Conservation (phyloP, 495 filamentous ascomycete genomes). For the Xylaria palmicola region DNA sequence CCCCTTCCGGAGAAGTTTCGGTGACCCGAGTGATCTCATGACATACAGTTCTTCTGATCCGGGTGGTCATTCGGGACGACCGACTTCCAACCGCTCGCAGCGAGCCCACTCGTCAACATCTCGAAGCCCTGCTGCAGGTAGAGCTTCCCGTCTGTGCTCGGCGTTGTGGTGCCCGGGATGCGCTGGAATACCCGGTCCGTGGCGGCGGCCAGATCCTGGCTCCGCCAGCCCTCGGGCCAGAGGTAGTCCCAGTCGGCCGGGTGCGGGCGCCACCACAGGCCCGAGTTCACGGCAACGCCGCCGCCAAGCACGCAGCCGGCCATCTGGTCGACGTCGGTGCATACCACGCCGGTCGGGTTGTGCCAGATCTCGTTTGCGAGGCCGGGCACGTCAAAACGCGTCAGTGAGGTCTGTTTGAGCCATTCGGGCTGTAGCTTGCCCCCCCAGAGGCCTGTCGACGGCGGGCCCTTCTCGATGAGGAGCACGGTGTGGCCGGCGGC, state of each 20-base stretch:
- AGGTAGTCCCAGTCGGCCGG: constrained; percentile 59
- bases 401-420: constrained; percentile 58
- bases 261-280: constrained; percentile 39
- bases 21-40: background rate
- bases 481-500: constrained; percentile 55
- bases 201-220: constrained; percentile 54
- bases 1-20: background rate
- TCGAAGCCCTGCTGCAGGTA: constrained; percentile 62
- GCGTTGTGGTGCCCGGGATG: constrained; percentile 62
- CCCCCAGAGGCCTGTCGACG: constrained; percentile 51
- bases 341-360: constrained; percentile 53
- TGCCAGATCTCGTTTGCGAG: constrained; percentile 60
- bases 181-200: constrained; percentile 57
- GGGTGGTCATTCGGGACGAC: constrained; percentile 57
- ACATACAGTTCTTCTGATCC: constrained; percentile 53
- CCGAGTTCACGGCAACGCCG: constrained; percentile 63
- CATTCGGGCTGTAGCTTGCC: constrained; percentile 53
- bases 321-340: constrained; percentile 60
- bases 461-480: constrained; percentile 56
- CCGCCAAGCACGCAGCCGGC: constrained; percentile 69
- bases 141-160: constrained; percentile 59
- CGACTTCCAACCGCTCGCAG: constrained; percentile 54
- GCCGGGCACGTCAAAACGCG: constrained; percentile 68
- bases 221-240: constrained; percentile 66
- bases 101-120: constrained; percentile 49